Base-by-base conservation (phyloP, 768 basidiomycete genomes). In the Lyophyllum decastes region DNA sequence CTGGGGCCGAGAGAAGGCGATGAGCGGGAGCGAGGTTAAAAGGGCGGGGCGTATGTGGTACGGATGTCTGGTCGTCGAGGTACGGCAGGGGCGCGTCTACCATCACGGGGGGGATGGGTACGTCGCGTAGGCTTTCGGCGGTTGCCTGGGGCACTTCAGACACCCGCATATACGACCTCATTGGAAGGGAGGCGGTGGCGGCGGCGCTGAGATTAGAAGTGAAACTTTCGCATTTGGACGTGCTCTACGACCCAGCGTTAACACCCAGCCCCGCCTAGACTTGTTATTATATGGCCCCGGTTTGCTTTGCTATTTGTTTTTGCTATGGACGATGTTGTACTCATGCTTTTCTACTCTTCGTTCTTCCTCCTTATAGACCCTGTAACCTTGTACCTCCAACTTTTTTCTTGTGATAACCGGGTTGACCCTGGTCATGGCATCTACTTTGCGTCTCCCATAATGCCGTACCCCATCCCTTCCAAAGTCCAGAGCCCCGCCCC, bases 71-170 rank as follows among this genome's bases (percentile, higher is more conserved):
- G 30, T 25, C 34, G n/a, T 9, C 26, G 46, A 21, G 34, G 14
- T 19, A 2, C 40, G 10, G 9, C 40, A 10, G n/a, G 40, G 40
- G 19, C 16, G n/a, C 26, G 40, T 21, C n/a, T 22, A 35, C 48
- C n/a, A 40, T 24, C 21, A 52, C 21, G 35, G 19, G 9, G 22
- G 4, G 27, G 26, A 21, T 3, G 38, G 46, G 46, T 41, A 24
- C 41, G 52, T 48, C 43, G 40, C 26, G 38, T 41, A 51, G 21
- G 50, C 53, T 41, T 47, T 60, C 14, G n/a, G 45, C 49, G 46
- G 30, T 43, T 45, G 19, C 35, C 33, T 16, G 19, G 33, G 17
- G 46, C 16, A 27, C 9, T 25, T 17, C 44, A 45, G 40, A 44
- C 27, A 33, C 30, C 26, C 48, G 25, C 38, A 7, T 11, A 5